Evolutionary conservation across 2,329 filamentous ascomycete genomes (phyloP), one percentile per base, ranked within the genome.

Genomic region (Pseudocercospora pini-densiflorae): DNA sequence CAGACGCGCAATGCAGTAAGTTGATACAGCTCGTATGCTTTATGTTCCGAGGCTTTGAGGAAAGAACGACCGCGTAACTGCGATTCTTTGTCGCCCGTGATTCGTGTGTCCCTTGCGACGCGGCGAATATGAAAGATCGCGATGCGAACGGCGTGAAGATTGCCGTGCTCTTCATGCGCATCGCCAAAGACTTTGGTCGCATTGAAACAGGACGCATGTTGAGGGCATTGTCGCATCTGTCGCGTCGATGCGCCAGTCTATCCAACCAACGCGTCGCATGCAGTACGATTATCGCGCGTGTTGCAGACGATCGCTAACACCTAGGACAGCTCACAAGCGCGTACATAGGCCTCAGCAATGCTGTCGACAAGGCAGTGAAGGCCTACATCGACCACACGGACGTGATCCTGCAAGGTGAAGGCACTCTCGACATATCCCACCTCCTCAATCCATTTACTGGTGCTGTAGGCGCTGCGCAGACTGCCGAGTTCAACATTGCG

Each of bases 381-480:
- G 92, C 94, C 73, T 97, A 97, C 81, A 88, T 96, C 76, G 90
- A 92, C 77, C 93, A 97, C 84, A 93, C 92, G 73, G 93, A 94
- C 79, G 89, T 92, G 7, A 88, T 97, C 57, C 87, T 97, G 27
- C 89, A 89, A 27, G 76, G 74, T 66, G 74, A 75, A 33, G 74
- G 70, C 49, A 69, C 71, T 27, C 75, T 78, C 64, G 73, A 79
- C 61, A 68, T 77, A 60, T 71, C 71, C 62, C 70, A 71, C 64
- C 70, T 77, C 19, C 73, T 77, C 65, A 64, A 73, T 24, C 66
- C 70, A 36, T 68, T 77, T 62, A 66, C 68, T 55, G 62, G 67
- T 24, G 68, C 67, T 19, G 68, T 70, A 5, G 68, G 72, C 19
- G 62, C 74, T 51, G 73, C 73, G 3, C 71, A 75, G 61, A 66